These are phyloP conservation scores for Eucalyptus camaldulensis DNA, from an alignment of 345 rosid genomes.

Conservation along the genomic window DNA sequence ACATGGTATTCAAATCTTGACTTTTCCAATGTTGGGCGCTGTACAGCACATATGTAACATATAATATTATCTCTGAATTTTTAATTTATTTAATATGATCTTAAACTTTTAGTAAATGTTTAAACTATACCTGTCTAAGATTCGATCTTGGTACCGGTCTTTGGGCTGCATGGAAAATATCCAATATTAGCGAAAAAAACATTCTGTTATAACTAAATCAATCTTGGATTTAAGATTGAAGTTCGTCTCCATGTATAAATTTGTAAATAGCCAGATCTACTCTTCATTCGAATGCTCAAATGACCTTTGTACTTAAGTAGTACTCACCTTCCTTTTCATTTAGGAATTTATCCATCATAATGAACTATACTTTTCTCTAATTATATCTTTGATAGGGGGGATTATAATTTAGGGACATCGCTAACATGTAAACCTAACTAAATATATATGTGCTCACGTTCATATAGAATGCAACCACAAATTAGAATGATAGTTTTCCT, in stretches of 20 bases:
- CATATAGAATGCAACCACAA: neutral
- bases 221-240: neutral
- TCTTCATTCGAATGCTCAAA: neutral
- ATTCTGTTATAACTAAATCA: fast-evolving
- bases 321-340: neutral
- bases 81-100: too few species aligned
- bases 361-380: neutral
- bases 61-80: too few species aligned
- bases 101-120: too few species aligned
- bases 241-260: neutral
- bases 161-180: neutral
- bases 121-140: fast-evolving
- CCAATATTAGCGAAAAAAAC: neutral
- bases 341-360: neutral
- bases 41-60: neutral
- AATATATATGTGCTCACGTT: neutral
- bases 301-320: neutral
- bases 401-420: neutral
- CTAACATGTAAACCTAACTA: neutral
- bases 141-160: fast-evolving
- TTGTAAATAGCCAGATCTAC: neutral
- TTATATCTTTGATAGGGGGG: neutral
- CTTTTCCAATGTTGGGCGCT: neutral
- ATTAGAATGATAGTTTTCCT: neutral
- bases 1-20: neutral